These are phyloP conservation scores for Sclerotinia trifoliorum DNA, from an alignment of 2,329 filamentous ascomycete genomes.

Conservation along the genomic window DNA sequence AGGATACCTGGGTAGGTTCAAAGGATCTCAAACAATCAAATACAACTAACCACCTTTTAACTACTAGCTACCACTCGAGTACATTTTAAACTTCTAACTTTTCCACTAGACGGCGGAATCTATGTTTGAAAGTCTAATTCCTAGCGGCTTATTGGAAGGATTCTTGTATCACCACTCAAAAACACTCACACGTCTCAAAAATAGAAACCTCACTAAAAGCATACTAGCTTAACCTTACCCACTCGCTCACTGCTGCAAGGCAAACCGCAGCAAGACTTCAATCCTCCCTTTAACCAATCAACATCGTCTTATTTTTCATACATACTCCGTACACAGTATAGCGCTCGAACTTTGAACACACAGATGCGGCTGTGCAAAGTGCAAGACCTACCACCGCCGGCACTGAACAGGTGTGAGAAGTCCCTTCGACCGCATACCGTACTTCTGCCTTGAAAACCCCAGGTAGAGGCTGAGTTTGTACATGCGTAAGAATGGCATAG, in stretches of 20 bases:
- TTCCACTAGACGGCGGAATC: too few relatives aligned
- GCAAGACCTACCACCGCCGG: not conserved
- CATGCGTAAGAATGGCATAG: not conserved
- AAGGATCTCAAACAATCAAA: too few relatives aligned
- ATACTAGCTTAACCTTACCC: not conserved
- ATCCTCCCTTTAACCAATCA: not conserved
- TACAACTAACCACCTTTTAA: too few relatives aligned
- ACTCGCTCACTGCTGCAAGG: not conserved
- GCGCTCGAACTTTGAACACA: not conserved
- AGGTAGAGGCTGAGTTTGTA: conserved; percentile 7
- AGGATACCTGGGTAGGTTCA: too few relatives aligned
- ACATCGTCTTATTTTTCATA: not conserved
- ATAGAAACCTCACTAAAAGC: conserved; percentile 1
- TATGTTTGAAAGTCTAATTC: too few relatives aligned
- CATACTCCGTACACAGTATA: not conserved
- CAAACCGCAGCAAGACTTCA: not conserved
- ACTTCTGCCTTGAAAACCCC: not conserved
- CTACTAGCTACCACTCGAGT: too few relatives aligned
- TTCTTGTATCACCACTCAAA: too few relatives aligned
- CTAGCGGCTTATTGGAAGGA: too few relatives aligned
- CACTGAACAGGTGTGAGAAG: not conserved
- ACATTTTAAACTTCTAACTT: too few relatives aligned
- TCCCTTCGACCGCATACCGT: not conserved
- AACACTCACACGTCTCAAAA: not conserved
- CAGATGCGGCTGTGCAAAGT: conserved; percentile 5